Evolutionary conservation across 192 early-diverging fungal species (phyloP), one percentile per base, ranked within the genome.

Genomic region (Entomortierella lignicola): DNA sequence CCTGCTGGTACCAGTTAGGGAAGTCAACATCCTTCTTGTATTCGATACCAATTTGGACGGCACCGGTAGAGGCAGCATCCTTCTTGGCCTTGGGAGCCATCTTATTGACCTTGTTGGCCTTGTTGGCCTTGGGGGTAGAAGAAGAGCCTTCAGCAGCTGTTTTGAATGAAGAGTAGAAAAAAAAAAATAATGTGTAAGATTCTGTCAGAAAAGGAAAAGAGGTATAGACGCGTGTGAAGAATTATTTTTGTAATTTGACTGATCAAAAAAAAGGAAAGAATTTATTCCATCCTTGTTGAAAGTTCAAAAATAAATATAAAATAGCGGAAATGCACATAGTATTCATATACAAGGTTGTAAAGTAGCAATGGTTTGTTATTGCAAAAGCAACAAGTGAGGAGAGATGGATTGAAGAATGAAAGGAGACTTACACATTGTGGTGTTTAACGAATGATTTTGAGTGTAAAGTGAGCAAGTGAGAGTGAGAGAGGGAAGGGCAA

Each of bases 1-100:
- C 94, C 81, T 95, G 94, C 71, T 91, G 89, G 83, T 98, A 98
- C 97, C 97, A 99, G 60, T 79, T 87, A 42, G 97, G 83, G 75
- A 98, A 98, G 75, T 98, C 95, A 39, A 85, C 94, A 42, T 92
- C 91, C 89, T 98, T 98, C 73, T 89, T 90, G 48, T 84, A 89
- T 56, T 92, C 90, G 52, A 99, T 89, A 64, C 97, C 98, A 73
- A 95, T 94, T 72, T 90, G 89, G 77, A 87, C 81, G 63, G 89
- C 84, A 29, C 91, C 91, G 20, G 66, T 69, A 25, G 44, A 74
- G n/a, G 75, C 79, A 52, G 83, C 83, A 60, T 85, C 82, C 39
- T 80, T 80, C 69, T 85, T 83, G 48, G 77, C 69, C 44, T 77
- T 56, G 60, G 82, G 71, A 27, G 85, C 85, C 32, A 72, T 81